Base-by-base conservation (phyloP, 441 rosid species). In the Cnidoscolus chayamansa region DNA sequence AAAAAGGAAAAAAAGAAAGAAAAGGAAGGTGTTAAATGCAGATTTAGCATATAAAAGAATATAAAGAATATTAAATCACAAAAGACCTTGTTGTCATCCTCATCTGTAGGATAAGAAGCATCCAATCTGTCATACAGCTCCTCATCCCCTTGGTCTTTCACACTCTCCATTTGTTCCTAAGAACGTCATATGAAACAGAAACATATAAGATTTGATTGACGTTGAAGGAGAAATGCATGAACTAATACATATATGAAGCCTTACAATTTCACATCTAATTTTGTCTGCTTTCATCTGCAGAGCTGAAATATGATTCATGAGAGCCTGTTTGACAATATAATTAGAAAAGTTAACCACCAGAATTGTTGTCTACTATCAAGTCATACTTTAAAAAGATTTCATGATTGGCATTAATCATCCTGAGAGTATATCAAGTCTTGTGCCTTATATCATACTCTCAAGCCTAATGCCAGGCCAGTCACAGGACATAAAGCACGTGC, bases 221-320 rank as follows among this genome's bases (percentile, higher is more conserved):
- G 58, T 7, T 19, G 69, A 20, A 8, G 15, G 10, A 9, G 11
- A 62, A 31, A 12, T 60, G 47, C 43, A 70, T 66, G 58, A 77
- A 69, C 74, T 53, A 76, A 65, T 71, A 19, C 15, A 47, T n/a
- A 48, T 10, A 50, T 31, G 76, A 80, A 67, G 74, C 72, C 84
- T 80, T 86, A 94, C 99, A 60, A 94, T 84, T 82, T 92, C 98
- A 37, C 78, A 86, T 88, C 88, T 86, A 63, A 94, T 76, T 78
- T 78, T 81, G 78, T 84, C 87, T 77, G 85, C 92, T 72, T 56
- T 84, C 1, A 67, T 78, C 77, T 85, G 88, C 79, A 94, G 79
- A 3, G 76, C 63, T 20, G 86, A 75, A 49, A 90, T 76, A 78
- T 94, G 96, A 30, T 86, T 88, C 35, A 81, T 75, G 55, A 94